Evolutionary conservation across 352 stramenopile genomes (phyloP).

Genomic region (Pythium oligandrum): DNA sequence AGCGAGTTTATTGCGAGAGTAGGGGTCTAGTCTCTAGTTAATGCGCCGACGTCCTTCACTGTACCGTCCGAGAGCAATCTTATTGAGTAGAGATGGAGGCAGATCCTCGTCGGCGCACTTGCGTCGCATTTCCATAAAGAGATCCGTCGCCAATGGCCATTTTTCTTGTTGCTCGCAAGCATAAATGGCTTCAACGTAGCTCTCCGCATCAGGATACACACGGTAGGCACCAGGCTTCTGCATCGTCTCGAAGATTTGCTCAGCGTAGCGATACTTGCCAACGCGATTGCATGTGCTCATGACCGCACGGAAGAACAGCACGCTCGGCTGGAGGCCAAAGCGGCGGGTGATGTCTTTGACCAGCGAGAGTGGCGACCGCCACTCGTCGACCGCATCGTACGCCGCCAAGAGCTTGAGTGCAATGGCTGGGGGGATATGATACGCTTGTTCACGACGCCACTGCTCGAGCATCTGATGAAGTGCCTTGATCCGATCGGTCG

Average conservation of each 20-base stretch:
- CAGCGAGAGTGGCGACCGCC: constrained; percentile 39
- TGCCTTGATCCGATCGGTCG: constrained; percentile 25
- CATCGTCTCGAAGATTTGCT: constrained; percentile 72
- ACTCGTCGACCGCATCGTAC: constrained; percentile 40
- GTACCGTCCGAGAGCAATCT: constrained; percentile 65
- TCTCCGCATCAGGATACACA: constrained; percentile 42
- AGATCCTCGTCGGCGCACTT: constrained; percentile 50
- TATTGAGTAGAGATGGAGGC: constrained; percentile 34
- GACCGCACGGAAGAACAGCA: constrained; percentile 41
- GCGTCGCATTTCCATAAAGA: constrained; percentile 76
- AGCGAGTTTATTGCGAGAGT: too few relatives aligned
- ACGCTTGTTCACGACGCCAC: constrained; percentile 22
- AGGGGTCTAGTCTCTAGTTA: neutral
- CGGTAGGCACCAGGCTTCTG: constrained; percentile 39
- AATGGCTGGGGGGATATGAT: constrained; percentile 18
- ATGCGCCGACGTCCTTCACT: constrained; percentile 25
- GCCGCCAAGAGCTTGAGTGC: constrained; percentile 43
- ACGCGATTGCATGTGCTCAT: constrained; percentile 69
- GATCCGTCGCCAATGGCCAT: constrained; percentile 58
- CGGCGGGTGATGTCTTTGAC: constrained; percentile 33
- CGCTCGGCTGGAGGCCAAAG: constrained; percentile 42
- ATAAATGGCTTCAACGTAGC: constrained; percentile 75
- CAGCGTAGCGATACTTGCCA: constrained; percentile 37
- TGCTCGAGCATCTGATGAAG: constrained; percentile 29
- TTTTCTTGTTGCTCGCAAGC: constrained; percentile 58